Base-by-base conservation (phyloP, 1,284 basidiomycete genomes). In the Mixia osmundae region DNA sequence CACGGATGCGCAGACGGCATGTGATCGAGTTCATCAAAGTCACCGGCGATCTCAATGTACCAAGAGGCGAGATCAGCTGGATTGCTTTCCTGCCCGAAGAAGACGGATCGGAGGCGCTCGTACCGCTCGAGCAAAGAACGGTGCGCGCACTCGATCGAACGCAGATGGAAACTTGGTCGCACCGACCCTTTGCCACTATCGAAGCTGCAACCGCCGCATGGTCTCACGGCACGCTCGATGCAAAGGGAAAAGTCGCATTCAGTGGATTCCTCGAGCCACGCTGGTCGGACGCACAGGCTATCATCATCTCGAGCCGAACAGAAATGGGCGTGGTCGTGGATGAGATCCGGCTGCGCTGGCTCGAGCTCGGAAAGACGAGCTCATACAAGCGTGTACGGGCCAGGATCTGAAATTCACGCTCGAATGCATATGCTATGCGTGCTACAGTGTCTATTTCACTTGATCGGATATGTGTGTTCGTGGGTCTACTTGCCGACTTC, bases 21-120 rank as follows among this genome's bases (percentile, higher is more conserved):
- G 31, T 40, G 18, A 28, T 40, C 3, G 39, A 40, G 24, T 23
- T 36, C 14, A 26, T 40, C 30, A 41, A 41, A 34, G 20, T 38
- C 12, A 41, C 40, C 20, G 40, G 40, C 20, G 40, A 41, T 25
- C 25, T 41, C 5, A 41, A 41, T 30, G 40, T 41, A 3, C 40
- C 40, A 18, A 32, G 33, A 21, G 40, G 40, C 10, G 36, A 41
- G 25, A 36, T 41, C 10, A 34, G 25, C 22, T 41, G 40, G 40
- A 23, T 31, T 16, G 40, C 36, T 23, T 26, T 41, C 3, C 36
- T 41, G 4, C 39, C 39, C 16, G 25, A 11, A 30, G 23, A 9
- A 27, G 25, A 16, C 23, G 23, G 21, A 18, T 23, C 19, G 11
- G 20, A 25, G n/a, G 25, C 10, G 10, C 25, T 26, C 25, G 25